Evolutionary conservation across 2,329 filamentous ascomycete genomes (phyloP).

Genomic region (Furcasterigmium sp.): DNA sequence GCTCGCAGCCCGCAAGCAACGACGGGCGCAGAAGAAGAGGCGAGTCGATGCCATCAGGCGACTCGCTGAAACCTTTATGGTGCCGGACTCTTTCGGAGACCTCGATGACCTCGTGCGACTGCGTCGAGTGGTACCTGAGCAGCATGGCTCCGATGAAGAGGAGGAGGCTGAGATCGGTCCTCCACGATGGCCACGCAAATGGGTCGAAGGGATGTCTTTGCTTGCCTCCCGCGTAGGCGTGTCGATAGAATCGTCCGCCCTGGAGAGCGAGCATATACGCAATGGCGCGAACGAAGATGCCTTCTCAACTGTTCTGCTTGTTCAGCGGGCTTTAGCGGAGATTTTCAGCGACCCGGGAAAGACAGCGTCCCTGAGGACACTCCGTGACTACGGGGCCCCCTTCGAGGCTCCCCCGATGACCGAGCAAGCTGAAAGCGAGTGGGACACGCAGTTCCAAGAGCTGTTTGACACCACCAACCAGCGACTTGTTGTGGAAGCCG

Average conservation of each 20-base stretch:
- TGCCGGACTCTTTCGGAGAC: slow-evolving; percentile 11
- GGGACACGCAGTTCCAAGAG: slow-evolving; percentile 10
- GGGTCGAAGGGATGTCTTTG: slow-evolving; percentile 6
- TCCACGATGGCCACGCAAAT: neutral
- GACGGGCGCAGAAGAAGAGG: slow-evolving; percentile 6
- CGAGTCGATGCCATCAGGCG: slow-evolving; percentile 8
- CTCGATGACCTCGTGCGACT: slow-evolving; percentile 10
- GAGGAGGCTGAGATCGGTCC: neutral
- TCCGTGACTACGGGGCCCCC: slow-evolving; percentile 10
- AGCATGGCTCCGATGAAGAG: neutral
- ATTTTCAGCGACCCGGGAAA: slow-evolving; percentile 7
- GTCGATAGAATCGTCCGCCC: slow-evolving; percentile 10
- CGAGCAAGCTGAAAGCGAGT: slow-evolving; percentile 3
- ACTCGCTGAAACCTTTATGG: slow-evolving; percentile 9
- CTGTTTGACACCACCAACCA: slow-evolving; percentile 3
- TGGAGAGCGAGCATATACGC: slow-evolving; percentile 6
- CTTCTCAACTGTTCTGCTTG: slow-evolving; percentile 6
- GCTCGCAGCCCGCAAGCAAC: slow-evolving; percentile 2
- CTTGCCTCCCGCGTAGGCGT: slow-evolving; percentile 9
- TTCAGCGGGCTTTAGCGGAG: slow-evolving; percentile 5
- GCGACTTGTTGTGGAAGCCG: slow-evolving; percentile 8
- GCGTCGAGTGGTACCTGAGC: slow-evolving; percentile 4
- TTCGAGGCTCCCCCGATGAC: slow-evolving; percentile 11
- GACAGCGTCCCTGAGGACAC: slow-evolving; percentile 7
- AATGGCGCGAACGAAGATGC: neutral